A percentile compares a stretch with the other conserved stretches of the same genome.
Evolutionary conservation across 1,139 yeast genomes (phyloP).

Genomic region (Kodamaea sp.): DNA sequence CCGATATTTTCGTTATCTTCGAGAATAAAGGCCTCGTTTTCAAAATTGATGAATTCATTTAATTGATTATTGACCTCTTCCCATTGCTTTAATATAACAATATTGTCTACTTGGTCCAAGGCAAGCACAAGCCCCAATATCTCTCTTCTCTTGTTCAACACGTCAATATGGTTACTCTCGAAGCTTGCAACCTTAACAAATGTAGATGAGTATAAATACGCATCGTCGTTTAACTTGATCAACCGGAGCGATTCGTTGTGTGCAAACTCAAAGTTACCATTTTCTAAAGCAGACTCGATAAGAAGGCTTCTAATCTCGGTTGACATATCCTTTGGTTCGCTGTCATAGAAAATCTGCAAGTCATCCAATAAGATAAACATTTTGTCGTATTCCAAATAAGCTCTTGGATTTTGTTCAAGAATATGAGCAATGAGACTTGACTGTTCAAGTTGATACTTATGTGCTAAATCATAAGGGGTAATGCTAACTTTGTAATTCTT

Average conservation of each 20-base stretch:
- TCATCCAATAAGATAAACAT: constrained; percentile 41
- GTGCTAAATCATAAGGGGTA: constrained; percentile 1
- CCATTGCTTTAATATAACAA: constrained; percentile 38
- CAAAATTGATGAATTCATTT: constrained; percentile 21
- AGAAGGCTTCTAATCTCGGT: constrained; percentile 46
- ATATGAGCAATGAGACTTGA: constrained; percentile 24
- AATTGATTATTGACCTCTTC: constrained; percentile 24
- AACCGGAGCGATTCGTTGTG: constrained; percentile 25
- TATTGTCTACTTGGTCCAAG: constrained; percentile 19
- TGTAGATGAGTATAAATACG: background rate
- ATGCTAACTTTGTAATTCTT: constrained; percentile 2
- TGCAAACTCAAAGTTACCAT: constrained; percentile 54
- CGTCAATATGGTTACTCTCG: constrained; percentile 18
- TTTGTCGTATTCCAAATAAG: constrained; percentile 48
- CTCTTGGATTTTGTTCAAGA: constrained; percentile 52
- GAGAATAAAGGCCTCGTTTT: constrained; percentile 6
- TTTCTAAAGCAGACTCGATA: constrained; percentile 55
- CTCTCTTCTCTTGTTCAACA: constrained; percentile 42
- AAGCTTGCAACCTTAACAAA: constrained; percentile 16
- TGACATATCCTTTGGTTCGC: constrained; percentile 12
- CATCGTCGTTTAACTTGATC: constrained; percentile 7
- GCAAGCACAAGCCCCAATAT: constrained; percentile 34
- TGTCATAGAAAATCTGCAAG: constrained; percentile 31
- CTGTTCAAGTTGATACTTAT: background rate
- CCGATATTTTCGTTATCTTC: constrained; percentile 5